Evolutionary conservation across 1,284 basidiomycete species (phyloP).

Genomic region (Ceratobasidium sp.): DNA sequence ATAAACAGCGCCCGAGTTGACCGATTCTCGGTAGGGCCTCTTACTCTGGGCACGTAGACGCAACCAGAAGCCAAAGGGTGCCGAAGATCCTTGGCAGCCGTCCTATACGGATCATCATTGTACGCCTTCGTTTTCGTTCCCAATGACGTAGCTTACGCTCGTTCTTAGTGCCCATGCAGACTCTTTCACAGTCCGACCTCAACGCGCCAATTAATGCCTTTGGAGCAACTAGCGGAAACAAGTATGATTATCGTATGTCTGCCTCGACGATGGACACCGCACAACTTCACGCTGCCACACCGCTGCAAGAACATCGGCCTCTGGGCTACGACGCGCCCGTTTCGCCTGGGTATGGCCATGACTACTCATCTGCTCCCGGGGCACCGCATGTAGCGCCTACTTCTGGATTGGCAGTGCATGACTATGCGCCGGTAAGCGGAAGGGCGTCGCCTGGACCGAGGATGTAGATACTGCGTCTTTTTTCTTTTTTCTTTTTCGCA

Average conservation of each 20-base stretch:
- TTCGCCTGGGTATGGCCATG: constrained; percentile 11
- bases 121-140: background rate
- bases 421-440: too few relatives aligned
- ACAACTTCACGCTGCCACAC: constrained; percentile 3
- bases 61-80: background rate
- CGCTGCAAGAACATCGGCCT: constrained; percentile 7
- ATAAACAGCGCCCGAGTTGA: background rate
- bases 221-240: background rate
- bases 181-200: constrained; percentile 14
- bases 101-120: constrained; percentile 2
- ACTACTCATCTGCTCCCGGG: too few relatives aligned
- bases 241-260: constrained; percentile 20
- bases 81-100: constrained; percentile 1
- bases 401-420: too few relatives aligned
- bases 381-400: too few relatives aligned
- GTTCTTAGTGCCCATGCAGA: constrained; percentile 28
- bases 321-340: background rate
- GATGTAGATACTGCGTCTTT: too few relatives aligned
- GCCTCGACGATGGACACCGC: constrained; percentile 11
- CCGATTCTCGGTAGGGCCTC: background rate
- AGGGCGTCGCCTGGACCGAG: too few relatives aligned
- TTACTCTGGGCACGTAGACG: constrained; percentile 19
- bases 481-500: too few relatives aligned
- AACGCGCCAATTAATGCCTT: background rate
- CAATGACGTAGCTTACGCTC: background rate